A percentile compares a stretch with the other conserved stretches of the same genome.
Evolutionary conservation across 1,284 basidiomycete species (phyloP).

Genomic region (Cutaneotrichosporon dermatis): DNA sequence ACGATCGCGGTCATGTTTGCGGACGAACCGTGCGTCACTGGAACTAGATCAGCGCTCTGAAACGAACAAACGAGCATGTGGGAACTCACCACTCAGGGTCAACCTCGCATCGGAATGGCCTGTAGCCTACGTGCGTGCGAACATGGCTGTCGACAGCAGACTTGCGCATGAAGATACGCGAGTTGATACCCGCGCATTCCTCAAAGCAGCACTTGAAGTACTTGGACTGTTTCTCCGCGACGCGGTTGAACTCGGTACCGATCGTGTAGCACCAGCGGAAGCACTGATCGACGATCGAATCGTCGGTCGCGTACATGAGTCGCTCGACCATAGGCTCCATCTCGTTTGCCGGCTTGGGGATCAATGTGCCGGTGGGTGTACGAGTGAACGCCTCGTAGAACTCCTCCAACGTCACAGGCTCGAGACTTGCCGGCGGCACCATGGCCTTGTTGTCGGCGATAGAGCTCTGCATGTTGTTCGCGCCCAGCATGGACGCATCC

Average conservation of each 20-base stretch:
- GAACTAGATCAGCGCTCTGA: neutral
- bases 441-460: too few species aligned
- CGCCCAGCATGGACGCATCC: too few species aligned
- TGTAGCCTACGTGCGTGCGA: constrained; percentile 21
- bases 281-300: constrained; percentile 18
- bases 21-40: constrained; percentile 18
- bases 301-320: constrained; percentile 18
- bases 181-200: constrained; percentile 12
- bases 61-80: too few species aligned
- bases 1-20: constrained; percentile 23
- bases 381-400: constrained; percentile 11
- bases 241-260: constrained; percentile 18
- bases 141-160: constrained; percentile 20
- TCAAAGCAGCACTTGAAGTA: constrained; percentile 24
- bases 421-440: neutral
- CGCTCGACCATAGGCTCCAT: constrained; percentile 18
- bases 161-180: constrained; percentile 21
- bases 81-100: constrained; percentile 19
- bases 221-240: constrained; percentile 22
- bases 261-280: constrained; percentile 22
- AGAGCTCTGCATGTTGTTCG: too few species aligned
- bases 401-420: constrained; percentile 18
- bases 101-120: constrained; percentile 19
- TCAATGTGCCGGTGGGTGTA: constrained; percentile 13
- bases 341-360: constrained; percentile 11